A percentile compares a stretch with the other conserved stretches of the same genome.
These are phyloP conservation scores for Brettanomyces sp. DNA, from an alignment of 805 yeast species.

Conservation along the genomic window DNA sequence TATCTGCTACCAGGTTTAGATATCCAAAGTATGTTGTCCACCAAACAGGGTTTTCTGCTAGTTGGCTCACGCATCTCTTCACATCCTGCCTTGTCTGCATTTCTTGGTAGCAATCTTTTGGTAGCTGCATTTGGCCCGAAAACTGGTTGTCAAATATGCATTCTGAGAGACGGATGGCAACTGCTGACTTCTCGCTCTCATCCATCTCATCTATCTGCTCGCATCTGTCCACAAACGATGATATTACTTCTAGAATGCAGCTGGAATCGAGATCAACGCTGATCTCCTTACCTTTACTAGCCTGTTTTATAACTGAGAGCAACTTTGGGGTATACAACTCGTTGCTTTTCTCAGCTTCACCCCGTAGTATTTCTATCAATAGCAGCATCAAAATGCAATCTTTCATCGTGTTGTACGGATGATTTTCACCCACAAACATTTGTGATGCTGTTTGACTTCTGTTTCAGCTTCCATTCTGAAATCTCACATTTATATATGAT, in stretches of 20 bases:
- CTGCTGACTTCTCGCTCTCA: neutral
- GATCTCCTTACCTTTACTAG: neutral
- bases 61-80: slow-evolving; percentile 6
- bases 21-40: slow-evolving; percentile 19
- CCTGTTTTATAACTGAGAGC: neutral
- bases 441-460: too few species aligned
- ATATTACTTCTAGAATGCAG: neutral
- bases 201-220: neutral
- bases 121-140: neutral
- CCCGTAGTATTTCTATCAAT: too few species aligned
- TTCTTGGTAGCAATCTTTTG: neutral
- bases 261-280: neutral
- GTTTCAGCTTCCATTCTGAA: too few species aligned
- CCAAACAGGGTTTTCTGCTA: slow-evolving; percentile 3
- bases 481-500: too few species aligned
- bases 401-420: too few species aligned
- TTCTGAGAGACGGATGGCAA: slow-evolving; percentile 9
- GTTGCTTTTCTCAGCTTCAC: too few species aligned
- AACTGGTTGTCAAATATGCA: slow-evolving; percentile 8
- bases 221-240: neutral
- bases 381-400: too few species aligned
- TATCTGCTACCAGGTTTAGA: slow-evolving; percentile 5
- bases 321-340: too few species aligned
- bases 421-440: too few species aligned
- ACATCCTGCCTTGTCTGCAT: neutral